A percentile compares a stretch with the other conserved stretches of the same genome.
phyloP scores from a whole-genome alignment of 345 rosid species.

The Noccaea bulbosa region DNA sequence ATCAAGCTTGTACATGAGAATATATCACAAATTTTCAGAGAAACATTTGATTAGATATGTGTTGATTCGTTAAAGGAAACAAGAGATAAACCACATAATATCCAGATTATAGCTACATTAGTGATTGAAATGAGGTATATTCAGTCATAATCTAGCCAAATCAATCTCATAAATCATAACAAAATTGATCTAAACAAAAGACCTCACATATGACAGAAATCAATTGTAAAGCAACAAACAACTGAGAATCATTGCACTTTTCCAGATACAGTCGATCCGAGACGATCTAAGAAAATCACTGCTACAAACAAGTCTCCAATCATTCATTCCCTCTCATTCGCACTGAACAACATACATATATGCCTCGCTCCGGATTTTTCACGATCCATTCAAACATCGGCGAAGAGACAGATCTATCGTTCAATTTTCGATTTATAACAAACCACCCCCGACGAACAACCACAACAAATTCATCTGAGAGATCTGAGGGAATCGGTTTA shows the following conservation, averaged over 20 bases:
- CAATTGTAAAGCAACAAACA: neutral
- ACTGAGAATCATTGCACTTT: neutral
- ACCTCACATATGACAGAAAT: neutral
- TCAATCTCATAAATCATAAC: neutral
- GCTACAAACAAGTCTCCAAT: neutral
- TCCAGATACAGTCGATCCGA: neutral
- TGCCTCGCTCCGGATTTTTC: neutral
- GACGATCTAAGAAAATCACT: neutral
- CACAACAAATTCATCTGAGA: neutral
- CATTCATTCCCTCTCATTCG: neutral
- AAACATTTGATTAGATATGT: neutral
- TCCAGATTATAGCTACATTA: slow-evolving; percentile 9
- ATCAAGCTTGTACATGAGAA: neutral
- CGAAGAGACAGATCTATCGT: neutral
- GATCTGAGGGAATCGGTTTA: slow-evolving; percentile 21
- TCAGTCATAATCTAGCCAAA: slow-evolving; percentile 1
- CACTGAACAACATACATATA: neutral
- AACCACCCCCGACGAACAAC: neutral
- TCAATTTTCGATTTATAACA: neutral
- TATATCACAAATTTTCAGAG: neutral
- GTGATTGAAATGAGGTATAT: neutral
- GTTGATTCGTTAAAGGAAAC: neutral
- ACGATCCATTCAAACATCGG: neutral
- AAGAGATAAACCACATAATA: neutral
- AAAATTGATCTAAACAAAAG: neutral